Evolutionary conservation across 306 rosid species (phyloP), one percentile per base, ranked within the genome.

Genomic region (Castanopsis chinensis): DNA sequence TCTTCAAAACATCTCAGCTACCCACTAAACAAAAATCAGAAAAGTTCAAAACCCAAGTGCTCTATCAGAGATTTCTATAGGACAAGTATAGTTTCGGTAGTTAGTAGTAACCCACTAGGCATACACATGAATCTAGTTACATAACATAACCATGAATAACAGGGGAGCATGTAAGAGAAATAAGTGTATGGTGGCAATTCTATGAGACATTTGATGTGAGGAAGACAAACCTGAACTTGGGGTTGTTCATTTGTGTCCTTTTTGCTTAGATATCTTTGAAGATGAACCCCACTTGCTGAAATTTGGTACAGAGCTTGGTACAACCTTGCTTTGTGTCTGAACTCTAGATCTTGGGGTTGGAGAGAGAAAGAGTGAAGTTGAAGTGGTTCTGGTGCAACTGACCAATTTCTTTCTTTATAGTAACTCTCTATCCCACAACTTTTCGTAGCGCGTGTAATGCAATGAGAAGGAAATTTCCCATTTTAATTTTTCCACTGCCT

Each of bases 31-130:
- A 25, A 59, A 59, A 59, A 59, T 6, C 45, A 76, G 23, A 13
- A 4, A 74, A 73, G 74, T 56, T 52, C 49, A 9, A 74, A 71
- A 58, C 82, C 58, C 77, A 84, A 14, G 63, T 61, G 82, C 53
- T 71, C 81, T 15, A 72, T 6, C 74, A 56, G 63, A 69, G 76
- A 56, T 25, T 73, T 76, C 73, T 71, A 35, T 5, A 6, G 45
- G 54, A 73, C 54, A 52, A 8, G 56, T 27, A 21, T n/a, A 70
- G 30, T 27, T 80, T 59, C 80, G 76, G 76, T n/a, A 8, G 45
- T 41, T 41, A 41, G 45, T 41, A 52, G 83, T 33, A n/a, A 78
- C 51, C 81, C 71, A 70, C 55, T 4, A 73, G n/a, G 43, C 21
- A 53, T 61, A 78, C 64, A 77, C 67, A 77, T 37, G 78, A 61